phyloP scores from a whole-genome alignment of 78 protist genomes.

The Guillardia theta region DNA sequence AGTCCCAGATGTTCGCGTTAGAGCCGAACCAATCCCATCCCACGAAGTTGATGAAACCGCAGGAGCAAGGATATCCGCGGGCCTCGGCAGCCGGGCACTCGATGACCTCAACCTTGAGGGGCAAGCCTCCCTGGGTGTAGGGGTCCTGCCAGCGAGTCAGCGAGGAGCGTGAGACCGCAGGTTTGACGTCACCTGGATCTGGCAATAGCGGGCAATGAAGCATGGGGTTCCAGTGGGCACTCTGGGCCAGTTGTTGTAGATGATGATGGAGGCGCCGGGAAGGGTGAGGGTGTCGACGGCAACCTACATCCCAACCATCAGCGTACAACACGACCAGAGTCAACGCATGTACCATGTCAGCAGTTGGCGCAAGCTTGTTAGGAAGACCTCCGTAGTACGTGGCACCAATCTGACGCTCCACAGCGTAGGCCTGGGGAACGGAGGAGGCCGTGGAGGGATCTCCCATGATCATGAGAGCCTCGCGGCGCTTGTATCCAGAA shows the following conservation, averaged over 20 bases:
- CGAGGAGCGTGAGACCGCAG: not conserved
- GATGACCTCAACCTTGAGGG: constrained; percentile 22
- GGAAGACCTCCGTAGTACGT: constrained; percentile 29
- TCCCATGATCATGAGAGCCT: not conserved
- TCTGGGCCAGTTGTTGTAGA: constrained; percentile 36
- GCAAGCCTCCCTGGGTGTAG: constrained; percentile 12
- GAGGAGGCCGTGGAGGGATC: constrained; percentile 20
- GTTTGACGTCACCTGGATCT: not conserved
- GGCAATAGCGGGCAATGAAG: constrained; percentile 28
- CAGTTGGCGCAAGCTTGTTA: constrained; percentile 30
- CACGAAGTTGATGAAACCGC: constrained; percentile 34
- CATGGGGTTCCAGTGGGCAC: constrained; percentile 38
- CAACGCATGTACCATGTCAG: not conserved
- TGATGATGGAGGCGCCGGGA: constrained; percentile 40
- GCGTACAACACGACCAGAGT: not conserved
- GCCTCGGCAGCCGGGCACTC: constrained; percentile 11
- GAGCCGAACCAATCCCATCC: constrained; percentile 30
- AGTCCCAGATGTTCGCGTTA: not conserved
- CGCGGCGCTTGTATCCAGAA: constrained; percentile 8
- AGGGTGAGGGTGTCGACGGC: constrained; percentile 28
- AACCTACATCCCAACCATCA: not conserved
- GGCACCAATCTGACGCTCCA: constrained; percentile 9
- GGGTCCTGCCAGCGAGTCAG: not conserved
- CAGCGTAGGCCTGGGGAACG: constrained; percentile 3
- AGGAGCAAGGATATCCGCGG: constrained; percentile 16